These are phyloP conservation scores for Pythium dissimile DNA, from an alignment of 352 stramenopile genomes.

Conservation along the genomic window DNA sequence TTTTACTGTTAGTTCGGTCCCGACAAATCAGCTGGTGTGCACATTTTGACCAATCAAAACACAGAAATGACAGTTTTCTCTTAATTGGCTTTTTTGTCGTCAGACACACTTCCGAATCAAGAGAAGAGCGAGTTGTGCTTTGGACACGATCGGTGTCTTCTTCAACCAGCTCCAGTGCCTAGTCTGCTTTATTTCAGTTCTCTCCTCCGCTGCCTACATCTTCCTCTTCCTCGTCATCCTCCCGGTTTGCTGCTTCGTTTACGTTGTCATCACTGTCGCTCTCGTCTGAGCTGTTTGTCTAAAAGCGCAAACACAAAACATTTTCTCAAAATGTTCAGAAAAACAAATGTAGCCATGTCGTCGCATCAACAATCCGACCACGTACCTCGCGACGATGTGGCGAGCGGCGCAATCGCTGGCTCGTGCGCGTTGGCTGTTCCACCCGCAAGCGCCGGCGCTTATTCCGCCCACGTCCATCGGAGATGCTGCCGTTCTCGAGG, in stretches of 20 bases:
- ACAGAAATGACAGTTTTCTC: no score
- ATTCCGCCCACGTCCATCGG: background rate
- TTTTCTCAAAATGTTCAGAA: background rate
- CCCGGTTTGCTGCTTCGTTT: no score
- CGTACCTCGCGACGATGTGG: slow-evolving; percentile 4
- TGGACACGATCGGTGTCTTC: no score
- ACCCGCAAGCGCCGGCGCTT: slow-evolving; percentile 6
- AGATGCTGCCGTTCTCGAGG: background rate
- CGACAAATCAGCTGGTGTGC: no score
- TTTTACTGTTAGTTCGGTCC: no score
- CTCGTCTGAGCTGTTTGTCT: no score
- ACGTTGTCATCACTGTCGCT: slow-evolving; percentile 18
- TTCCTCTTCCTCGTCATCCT: slow-evolving; percentile 16
- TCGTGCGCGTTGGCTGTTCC: slow-evolving; percentile 12
- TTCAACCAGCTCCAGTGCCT: no score
- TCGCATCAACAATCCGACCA: background rate
- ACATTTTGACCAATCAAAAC: no score
- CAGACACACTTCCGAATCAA: no score
- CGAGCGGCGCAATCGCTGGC: slow-evolving; percentile 6
- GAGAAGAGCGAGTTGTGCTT: no score
- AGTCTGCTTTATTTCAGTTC: background rate
- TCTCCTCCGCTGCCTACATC: background rate
- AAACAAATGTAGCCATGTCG: slow-evolving; percentile 17
- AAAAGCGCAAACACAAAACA: no score
- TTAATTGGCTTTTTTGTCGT: no score